Percentiles rank a stretch among this genome's conserved stretches.
phyloP scores from a whole-genome alignment of 768 basidiomycete genomes.

The Coprinopsis marcescibilis region DNA sequence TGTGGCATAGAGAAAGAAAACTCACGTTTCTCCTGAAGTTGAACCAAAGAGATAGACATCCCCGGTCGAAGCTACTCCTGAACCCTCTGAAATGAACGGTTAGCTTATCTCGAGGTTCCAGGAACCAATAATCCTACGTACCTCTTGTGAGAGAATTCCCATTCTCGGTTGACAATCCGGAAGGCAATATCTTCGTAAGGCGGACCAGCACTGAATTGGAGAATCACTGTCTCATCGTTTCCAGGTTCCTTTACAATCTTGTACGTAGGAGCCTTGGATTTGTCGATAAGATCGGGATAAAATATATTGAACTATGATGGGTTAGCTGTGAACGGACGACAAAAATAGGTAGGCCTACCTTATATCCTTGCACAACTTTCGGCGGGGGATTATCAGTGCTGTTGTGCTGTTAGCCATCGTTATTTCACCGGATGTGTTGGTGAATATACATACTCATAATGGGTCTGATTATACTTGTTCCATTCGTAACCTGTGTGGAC shows the following conservation, averaged over 20 bases:
- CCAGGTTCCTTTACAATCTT: constrained; percentile 91
- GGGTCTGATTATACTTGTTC: constrained; percentile 99
- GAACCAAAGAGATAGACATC: constrained; percentile 94
- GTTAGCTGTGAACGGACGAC: constrained; percentile 7
- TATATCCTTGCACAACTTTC: constrained; percentile 99
- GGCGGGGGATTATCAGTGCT: constrained; percentile 98
- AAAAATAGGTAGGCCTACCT: constrained; percentile 39
- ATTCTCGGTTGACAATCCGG: constrained; percentile 93
- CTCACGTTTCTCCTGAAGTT: constrained; percentile 91
- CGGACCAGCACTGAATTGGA: constrained; percentile 94
- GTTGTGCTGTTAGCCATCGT: constrained; percentile 3
- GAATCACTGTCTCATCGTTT: constrained; percentile 89
- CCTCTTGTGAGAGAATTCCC: constrained; percentile 99
- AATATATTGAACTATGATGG: constrained; percentile 82
- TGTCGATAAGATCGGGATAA: constrained; percentile 99
- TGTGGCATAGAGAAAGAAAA: constrained; percentile 13
- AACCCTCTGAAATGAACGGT: constrained; percentile 61
- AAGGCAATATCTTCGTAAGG: constrained; percentile 99
- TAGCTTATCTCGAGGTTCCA: constrained; percentile 4
- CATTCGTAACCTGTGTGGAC: constrained; percentile 99
- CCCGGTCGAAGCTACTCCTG: constrained; percentile 93
- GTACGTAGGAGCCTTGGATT: constrained; percentile 94
- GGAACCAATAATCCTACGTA: constrained; percentile 33
- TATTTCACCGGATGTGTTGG: too few relatives aligned
- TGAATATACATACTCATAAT: constrained; percentile 81